These are phyloP conservation scores for Auricularia sp. DNA, from an alignment of 768 basidiomycete genomes.

Conservation along the genomic window DNA sequence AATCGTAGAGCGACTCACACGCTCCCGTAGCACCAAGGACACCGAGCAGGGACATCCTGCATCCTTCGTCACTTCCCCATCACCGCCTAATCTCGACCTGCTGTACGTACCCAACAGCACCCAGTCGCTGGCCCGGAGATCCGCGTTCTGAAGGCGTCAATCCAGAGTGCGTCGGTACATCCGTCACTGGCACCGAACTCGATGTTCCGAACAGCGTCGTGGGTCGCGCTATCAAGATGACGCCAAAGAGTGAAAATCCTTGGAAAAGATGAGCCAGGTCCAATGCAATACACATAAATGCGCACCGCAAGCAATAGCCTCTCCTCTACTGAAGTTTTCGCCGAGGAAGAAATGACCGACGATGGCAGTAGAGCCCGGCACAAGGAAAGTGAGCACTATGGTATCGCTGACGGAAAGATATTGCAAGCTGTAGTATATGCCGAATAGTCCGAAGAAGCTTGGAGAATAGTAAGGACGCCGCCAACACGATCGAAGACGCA, in stretches of 20 bases:
- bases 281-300: background rate
- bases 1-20: conserved; percentile 35
- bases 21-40: conserved; percentile 58
- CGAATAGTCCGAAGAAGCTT: conserved; percentile 65
- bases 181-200: conserved; percentile 3
- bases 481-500: background rate
- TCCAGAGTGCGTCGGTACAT: background rate
- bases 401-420: conserved; percentile 74
- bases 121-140: conserved; percentile 33
- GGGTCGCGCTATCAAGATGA: conserved; percentile 75
- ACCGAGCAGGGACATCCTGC: conserved; percentile 53
- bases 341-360: conserved; percentile 52
- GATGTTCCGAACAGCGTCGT: conserved; percentile 53
- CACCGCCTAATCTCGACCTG: background rate
- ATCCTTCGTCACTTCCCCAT: background rate
- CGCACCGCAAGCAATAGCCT: conserved; percentile 47
- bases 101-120: conserved; percentile 45
- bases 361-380: conserved; percentile 55
- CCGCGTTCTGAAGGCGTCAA: conserved; percentile 8
- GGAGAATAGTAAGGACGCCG: background rate
- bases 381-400: conserved; percentile 64
- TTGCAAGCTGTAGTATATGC: conserved; percentile 60
- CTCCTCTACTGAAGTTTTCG: conserved; percentile 46
- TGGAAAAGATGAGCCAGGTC: background rate
- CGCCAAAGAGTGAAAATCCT: conserved; percentile 42